Conservation (phyloP, 2,329 filamentous ascomycete species). For the Calonectria hawksworthii region DNA sequence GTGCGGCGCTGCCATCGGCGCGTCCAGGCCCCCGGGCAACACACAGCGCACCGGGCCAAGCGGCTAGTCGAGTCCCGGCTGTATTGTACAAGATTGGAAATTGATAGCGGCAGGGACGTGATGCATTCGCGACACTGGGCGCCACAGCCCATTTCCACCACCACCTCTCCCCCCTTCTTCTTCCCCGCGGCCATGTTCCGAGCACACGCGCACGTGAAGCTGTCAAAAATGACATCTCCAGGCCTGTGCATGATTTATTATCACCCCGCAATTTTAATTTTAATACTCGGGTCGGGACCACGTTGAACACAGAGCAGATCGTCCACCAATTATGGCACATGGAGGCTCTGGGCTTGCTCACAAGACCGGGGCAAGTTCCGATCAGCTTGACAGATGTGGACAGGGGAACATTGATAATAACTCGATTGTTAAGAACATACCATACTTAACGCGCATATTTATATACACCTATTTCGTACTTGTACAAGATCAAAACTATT, state of each 20-base stretch:
- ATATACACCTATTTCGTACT: not conserved
- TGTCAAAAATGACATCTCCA: not conserved
- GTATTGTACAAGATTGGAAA: conserved; percentile 5
- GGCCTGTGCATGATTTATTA: conserved; percentile 12
- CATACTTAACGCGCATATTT: not conserved
- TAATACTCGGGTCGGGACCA: conserved; percentile 17
- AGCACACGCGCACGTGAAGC: conserved; percentile 25
- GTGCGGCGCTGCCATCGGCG: conserved; percentile 27
- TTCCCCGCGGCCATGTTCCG: conserved; percentile 7
- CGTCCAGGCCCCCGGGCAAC: conserved; percentile 9
- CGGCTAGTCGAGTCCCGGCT: conserved; percentile 12
- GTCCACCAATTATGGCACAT: not conserved
- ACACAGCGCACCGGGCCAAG: not conserved
- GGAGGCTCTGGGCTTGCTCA: not conserved
- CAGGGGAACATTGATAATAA: not conserved
- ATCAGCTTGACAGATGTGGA: not conserved
- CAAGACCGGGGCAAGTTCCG: not conserved
- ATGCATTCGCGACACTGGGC: not conserved
- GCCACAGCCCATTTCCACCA: not conserved
- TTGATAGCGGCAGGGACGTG: conserved; percentile 1
- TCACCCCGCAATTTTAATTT: conserved; percentile 21
- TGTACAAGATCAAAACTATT: not conserved
- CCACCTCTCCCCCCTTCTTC: not conserved
- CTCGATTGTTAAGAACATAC: not conserved
- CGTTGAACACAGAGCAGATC: not conserved